Evolutionary conservation across 345 rosid species (phyloP).

Genomic region (Garcia nutans): DNA sequence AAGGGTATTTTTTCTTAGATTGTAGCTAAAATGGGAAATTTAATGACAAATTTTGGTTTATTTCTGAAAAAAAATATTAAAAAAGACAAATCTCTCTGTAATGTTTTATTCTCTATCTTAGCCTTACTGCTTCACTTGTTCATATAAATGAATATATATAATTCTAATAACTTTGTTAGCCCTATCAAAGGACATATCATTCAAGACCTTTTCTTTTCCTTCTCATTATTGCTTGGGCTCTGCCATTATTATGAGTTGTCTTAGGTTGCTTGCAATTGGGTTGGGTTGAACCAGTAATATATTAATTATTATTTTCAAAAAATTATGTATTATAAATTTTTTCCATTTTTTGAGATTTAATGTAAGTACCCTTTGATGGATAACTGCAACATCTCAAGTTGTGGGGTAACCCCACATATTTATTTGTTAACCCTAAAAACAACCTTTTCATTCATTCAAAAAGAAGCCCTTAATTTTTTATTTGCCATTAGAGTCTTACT

Average conservation of each 20-base stretch:
- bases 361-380: constrained; percentile 44
- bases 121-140: no score
- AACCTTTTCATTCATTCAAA: constrained; percentile 33
- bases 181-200: constrained; percentile 29
- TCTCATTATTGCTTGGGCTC: constrained; percentile 26
- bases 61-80: constrained; percentile 9
- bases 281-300: background rate
- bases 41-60: constrained; percentile 18
- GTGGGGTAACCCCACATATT: constrained; percentile 22
- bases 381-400: constrained; percentile 24
- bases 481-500: constrained; percentile 49
- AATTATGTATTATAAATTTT: no score
- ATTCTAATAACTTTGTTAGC: no score
- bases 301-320: background rate
- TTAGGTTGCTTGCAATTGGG: constrained; percentile 13
- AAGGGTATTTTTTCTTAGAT: background rate
- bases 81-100: background rate
- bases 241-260: constrained; percentile 11
- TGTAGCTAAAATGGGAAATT: constrained; percentile 23
- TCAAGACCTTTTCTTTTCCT: constrained; percentile 20
- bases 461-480: constrained; percentile 9
- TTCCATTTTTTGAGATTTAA: constrained; percentile 18
- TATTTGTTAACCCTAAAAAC: constrained; percentile 19
- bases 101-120: constrained; percentile 19
- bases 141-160: no score